Base-by-base conservation (phyloP, 2,329 filamentous ascomycete genomes). In the Fusarium burgessii region DNA sequence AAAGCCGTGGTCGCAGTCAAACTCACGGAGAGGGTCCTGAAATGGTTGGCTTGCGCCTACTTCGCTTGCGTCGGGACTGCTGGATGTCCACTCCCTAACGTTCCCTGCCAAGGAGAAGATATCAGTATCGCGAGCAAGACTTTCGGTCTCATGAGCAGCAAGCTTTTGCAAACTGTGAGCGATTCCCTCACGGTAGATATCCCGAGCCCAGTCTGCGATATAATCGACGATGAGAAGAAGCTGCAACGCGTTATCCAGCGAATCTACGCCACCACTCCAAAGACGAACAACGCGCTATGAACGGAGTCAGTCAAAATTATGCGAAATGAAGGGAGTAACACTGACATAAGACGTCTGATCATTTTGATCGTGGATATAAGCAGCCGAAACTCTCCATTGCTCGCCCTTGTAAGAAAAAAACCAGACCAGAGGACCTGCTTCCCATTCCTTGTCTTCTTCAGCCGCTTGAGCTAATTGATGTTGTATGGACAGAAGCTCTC, bases 181-280 rank as follows among this genome's bases (percentile, higher is more conserved):
- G 2, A 58, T 42, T 0, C 56, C 56, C 4, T 58, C 56, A 0
- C 56, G 56, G 3, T 58, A 58, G 1, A 51, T 41, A 4, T 58
- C 56, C 3, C 56, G 27, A 0, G 56, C 56, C 56, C 56, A 58
- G 2, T 58, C 56, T 0, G 46, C 45, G 4, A 58, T 58, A 2
- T 58, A 58, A 10, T 58, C 56, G 9, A 58, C 2, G 9, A 58
- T 58, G 2, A 58, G 56, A 4, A 58, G 56, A 2, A 58, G 35
- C 3, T 18, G 56, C 1, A 58, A 9, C 0, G 56, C 45, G 0
- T 6, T 9, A 3, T 27, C 20, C 0, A 33, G 6, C 0, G 45
- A 58, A 7, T 58, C 45, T 0, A 58, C 13, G 0, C 10, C 1
- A 4, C 56, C 45, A 14, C 12, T 17, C 55, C 55, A 58, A 4